Evolutionary conservation across 495 filamentous ascomycete genomes (phyloP).

Genomic region (Hypoxylon lienhwacheense): DNA sequence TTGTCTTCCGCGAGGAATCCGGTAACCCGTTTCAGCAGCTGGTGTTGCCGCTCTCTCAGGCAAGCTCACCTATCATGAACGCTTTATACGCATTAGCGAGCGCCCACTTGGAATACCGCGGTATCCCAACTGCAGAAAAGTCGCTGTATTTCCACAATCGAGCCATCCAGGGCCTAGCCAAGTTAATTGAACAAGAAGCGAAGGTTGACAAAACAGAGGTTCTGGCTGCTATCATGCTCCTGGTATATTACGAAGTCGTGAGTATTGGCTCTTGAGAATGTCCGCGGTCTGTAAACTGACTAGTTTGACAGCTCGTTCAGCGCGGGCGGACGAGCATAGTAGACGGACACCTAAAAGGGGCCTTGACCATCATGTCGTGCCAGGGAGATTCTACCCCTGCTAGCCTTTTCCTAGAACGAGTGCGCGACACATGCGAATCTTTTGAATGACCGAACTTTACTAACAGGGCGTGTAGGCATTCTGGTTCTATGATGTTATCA

Average conservation of each 20-base stretch:
- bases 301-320: conserved; percentile 57
- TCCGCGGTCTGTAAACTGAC: not conserved
- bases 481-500: conserved; percentile 66
- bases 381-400: conserved; percentile 53
- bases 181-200: conserved; percentile 56
- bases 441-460: conserved; percentile 2
- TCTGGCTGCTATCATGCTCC: conserved; percentile 62
- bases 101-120: conserved; percentile 61
- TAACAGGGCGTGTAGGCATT: conserved; percentile 53
- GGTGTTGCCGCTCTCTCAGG: conserved; percentile 59
- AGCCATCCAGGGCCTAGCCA: conserved; percentile 60
- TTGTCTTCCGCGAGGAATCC: conserved; percentile 64
- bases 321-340: conserved; percentile 60
- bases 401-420: conserved; percentile 59
- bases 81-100: conserved; percentile 61
- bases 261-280: conserved; percentile 26
- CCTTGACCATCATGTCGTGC: conserved; percentile 59
- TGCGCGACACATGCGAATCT: conserved; percentile 36
- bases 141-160: conserved; percentile 61
- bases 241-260: conserved; percentile 67
- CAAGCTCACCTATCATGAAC: conserved; percentile 56
- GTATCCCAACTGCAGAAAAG: conserved; percentile 57
- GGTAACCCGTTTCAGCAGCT: conserved; percentile 66
- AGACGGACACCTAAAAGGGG: conserved; percentile 61
- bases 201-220: conserved; percentile 58